Evolutionary conservation across 495 filamentous ascomycete species (phyloP).

Genomic region (Lasiosphaeria hispida): DNA sequence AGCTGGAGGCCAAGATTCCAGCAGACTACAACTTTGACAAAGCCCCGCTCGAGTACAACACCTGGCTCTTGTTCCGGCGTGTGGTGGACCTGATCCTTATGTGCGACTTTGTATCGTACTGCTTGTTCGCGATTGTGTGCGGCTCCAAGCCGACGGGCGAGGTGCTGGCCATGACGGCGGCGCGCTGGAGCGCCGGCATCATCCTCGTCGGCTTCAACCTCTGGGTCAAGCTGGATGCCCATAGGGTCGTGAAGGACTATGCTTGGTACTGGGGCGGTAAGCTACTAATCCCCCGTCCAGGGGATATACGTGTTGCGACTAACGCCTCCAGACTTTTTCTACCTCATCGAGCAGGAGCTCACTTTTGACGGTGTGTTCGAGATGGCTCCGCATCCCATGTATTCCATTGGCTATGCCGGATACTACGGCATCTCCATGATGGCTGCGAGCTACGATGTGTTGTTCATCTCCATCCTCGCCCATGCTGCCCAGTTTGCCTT

Average conservation of each 20-base stretch:
- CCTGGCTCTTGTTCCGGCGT: constrained; percentile 93
- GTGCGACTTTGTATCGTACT: constrained; percentile 97
- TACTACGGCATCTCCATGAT: constrained; percentile 99
- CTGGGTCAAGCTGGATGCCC: constrained; percentile 98
- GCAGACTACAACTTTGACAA: constrained; percentile 90
- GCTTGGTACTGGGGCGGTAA: constrained; percentile 94
- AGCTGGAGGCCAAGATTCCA: constrained; percentile 92
- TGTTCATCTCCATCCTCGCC: constrained; percentile 92
- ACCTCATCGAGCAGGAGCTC: constrained; percentile 93
- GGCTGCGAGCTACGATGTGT: constrained; percentile 93
- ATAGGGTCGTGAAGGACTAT: constrained; percentile 98
- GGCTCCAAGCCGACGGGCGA: constrained; percentile 70
- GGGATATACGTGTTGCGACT: constrained; percentile 1
- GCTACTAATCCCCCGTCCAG: not conserved
- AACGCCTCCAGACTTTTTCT: constrained; percentile 76
- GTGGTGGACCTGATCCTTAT: constrained; percentile 95
- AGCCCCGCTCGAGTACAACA: constrained; percentile 96
- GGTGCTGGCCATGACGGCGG: constrained; percentile 60
- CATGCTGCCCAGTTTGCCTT: constrained; percentile 95
- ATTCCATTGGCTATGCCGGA: constrained; percentile 95
- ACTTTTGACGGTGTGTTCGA: constrained; percentile 99
- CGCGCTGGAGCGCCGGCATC: constrained; percentile 80
- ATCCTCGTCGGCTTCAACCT: constrained; percentile 89
- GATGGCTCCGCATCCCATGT: constrained; percentile 99
- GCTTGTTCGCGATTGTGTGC: constrained; percentile 90